Base-by-base conservation (phyloP, 768 basidiomycete genomes). In the Russula abietina region DNA sequence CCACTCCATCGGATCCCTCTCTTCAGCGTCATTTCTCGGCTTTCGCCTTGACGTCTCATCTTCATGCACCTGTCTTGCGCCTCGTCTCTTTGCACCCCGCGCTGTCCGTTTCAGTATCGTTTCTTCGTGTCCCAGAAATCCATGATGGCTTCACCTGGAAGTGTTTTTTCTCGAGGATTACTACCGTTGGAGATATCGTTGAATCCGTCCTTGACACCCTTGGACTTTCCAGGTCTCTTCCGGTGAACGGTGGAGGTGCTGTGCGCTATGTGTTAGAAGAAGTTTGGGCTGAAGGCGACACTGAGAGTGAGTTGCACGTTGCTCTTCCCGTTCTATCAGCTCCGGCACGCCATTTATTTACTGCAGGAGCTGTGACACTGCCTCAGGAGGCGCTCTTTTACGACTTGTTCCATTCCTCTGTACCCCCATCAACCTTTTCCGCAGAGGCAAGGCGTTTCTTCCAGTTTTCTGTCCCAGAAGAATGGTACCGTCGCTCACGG, bases 261-360 rank as follows among this genome's bases (percentile, higher is more conserved):
- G 66, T 95, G 58, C 86, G 88, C 59, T 93, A 93, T 74, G 81
- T 83, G 1, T 68, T 93, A 17, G 89, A 93, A 71, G 85, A 88
- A 69, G 79, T 83, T 2, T 87, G 84, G 83, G 67, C 72, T 36
- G 77, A 82, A 49, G 79, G 75, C n/a, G 72, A 75, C 30, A 72
- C 73, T 41, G 82, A 83, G 71, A 80, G 88, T 91, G 70, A 69
- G 85, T 65, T 33, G 24, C 49, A 55, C 10, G 9, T 32, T 7
- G 16, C 12, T 24, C 12, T 24, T 49, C 22, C 10, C 11, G 19
- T 32, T 38, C n/a, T 30, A 5, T 58, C 30, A 33, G 16, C 46
- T 43, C 17, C 43, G 12, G 2, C 6, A 1, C n/a, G 24, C 60
- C 26, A 28, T 12, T 43, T 28, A 2, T 46, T 55, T 12, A 24